These are phyloP conservation scores for Eleusine indica DNA, from an alignment of 176 grass and related monocot species.

Conservation along the genomic window DNA sequence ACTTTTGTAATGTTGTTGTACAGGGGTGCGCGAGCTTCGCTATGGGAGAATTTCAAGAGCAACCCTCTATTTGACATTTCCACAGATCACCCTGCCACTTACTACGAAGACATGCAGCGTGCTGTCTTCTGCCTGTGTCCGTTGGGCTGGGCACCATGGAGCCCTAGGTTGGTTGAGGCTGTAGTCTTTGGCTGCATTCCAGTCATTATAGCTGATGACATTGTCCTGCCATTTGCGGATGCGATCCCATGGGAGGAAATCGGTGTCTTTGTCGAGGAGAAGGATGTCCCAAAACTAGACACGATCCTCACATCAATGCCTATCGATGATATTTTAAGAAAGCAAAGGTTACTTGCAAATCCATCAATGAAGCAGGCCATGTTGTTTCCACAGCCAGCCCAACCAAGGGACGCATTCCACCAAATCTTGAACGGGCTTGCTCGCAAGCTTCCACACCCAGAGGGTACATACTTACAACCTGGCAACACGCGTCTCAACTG, in stretches of 20 bases:
- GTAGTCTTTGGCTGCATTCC: slow-evolving; percentile 96
- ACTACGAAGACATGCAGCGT: slow-evolving; percentile 97
- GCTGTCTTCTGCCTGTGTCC: slow-evolving; percentile 93
- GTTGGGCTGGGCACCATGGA: slow-evolving; percentile 98
- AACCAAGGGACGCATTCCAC: slow-evolving; percentile 88
- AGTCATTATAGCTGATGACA: slow-evolving; percentile 91
- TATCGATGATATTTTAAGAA: slow-evolving; percentile 83
- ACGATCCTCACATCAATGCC: slow-evolving; percentile 91
- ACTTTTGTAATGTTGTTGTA: slow-evolving; percentile 27
- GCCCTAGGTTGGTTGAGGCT: slow-evolving; percentile 88
- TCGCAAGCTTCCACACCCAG: slow-evolving; percentile 80
- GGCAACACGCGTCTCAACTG: slow-evolving; percentile 69
- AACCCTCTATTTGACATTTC: slow-evolving; percentile 95
- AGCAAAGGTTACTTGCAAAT: slow-evolving; percentile 93
- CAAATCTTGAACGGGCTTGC: slow-evolving; percentile 93
- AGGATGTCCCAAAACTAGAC: slow-evolving; percentile 84
- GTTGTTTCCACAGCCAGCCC: slow-evolving; percentile 82
- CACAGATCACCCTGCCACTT: slow-evolving; percentile 85
- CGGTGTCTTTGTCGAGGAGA: slow-evolving; percentile 84
- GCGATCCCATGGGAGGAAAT: slow-evolving; percentile 97
- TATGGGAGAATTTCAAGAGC: slow-evolving; percentile 99
- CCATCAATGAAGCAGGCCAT: slow-evolving; percentile 96
- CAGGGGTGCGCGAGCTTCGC: slow-evolving; percentile 84
- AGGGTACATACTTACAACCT: slow-evolving; percentile 66
- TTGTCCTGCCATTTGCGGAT: slow-evolving; percentile 93